phyloP scores from a whole-genome alignment of 139 green algal genomes.

The Diplosphaera chodatii region DNA sequence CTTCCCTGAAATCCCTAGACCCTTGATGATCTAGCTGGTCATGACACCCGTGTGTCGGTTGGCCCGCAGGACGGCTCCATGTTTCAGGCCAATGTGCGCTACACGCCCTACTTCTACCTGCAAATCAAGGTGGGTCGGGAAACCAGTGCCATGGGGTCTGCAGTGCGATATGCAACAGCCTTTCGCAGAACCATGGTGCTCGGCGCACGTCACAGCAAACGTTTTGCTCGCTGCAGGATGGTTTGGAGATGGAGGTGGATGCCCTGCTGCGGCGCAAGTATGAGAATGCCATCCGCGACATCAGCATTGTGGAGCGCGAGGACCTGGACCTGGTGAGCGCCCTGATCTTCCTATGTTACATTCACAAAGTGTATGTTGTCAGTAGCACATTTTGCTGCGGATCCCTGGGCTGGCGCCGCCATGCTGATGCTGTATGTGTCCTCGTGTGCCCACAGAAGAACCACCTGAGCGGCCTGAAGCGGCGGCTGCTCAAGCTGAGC shows the following conservation, averaged over 20 bases:
- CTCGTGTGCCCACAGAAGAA: conserved; percentile 72
- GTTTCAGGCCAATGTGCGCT: conserved; percentile 85
- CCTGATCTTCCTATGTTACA: not conserved
- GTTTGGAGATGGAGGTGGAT: conserved; percentile 82
- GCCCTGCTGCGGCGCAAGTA: conserved; percentile 69
- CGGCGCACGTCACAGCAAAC: too few relatives aligned
- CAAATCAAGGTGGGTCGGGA: conserved; percentile 53
- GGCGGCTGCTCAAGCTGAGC: conserved; percentile 76
- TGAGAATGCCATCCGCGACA: conserved; percentile 56
- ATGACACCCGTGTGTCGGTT: not conserved
- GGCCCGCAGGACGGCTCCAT: conserved; percentile 75
- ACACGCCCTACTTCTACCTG: conserved; percentile 91
- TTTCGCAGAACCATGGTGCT: too few relatives aligned
- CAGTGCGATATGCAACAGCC: too few relatives aligned
- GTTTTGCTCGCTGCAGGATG: too few relatives aligned
- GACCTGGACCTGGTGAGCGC: conserved; percentile 84
- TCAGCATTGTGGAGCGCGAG: conserved; percentile 74
- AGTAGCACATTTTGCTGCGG: too few relatives aligned
- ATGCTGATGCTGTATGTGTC: too few relatives aligned
- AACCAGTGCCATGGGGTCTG: too few relatives aligned
- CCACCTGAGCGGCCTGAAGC: conserved; percentile 84
- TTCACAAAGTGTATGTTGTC: too few relatives aligned
- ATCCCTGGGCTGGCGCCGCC: too few relatives aligned
- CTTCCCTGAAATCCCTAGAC: too few relatives aligned
- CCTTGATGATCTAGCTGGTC: too few relatives aligned